phyloP scores from a whole-genome alignment of 108 stramenopile species.

The Skeletonema menzelii region DNA sequence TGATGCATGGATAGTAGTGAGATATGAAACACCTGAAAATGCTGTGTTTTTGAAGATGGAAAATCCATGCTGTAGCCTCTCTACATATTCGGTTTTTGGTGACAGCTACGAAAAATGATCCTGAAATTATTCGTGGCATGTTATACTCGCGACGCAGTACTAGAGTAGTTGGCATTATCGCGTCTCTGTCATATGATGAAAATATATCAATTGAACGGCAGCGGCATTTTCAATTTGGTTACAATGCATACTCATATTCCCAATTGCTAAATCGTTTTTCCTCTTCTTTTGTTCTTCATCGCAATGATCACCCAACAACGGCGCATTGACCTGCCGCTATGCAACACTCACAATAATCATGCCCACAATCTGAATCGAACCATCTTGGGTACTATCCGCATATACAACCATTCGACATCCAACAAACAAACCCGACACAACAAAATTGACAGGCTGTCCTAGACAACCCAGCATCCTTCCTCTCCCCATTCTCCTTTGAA shows the following conservation, averaged over 20 bases:
- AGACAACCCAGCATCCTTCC: slow-evolving; percentile 94
- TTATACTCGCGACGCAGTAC: background rate
- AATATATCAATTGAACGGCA: background rate
- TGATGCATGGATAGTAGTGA: background rate
- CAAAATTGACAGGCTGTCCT: slow-evolving; percentile 70
- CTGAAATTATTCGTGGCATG: background rate
- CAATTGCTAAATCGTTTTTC: background rate
- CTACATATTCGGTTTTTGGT: background rate
- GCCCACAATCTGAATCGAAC: background rate
- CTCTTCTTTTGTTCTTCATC: background rate
- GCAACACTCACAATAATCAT: background rate
- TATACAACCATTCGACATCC: background rate
- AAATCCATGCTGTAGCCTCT: background rate
- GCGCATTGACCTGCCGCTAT: background rate
- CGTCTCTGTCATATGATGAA: background rate
- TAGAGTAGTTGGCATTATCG: background rate
- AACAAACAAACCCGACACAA: background rate
- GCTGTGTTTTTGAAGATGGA: background rate
- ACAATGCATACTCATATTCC: background rate
- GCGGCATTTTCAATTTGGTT: background rate
- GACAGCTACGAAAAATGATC: background rate
- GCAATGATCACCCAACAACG: background rate
- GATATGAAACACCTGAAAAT: background rate
- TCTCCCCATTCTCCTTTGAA: slow-evolving; percentile 97
- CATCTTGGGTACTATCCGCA: background rate